Evolutionary conservation across 2,329 filamentous ascomycete species (phyloP).

Genomic region (Colletotrichum sp.): DNA sequence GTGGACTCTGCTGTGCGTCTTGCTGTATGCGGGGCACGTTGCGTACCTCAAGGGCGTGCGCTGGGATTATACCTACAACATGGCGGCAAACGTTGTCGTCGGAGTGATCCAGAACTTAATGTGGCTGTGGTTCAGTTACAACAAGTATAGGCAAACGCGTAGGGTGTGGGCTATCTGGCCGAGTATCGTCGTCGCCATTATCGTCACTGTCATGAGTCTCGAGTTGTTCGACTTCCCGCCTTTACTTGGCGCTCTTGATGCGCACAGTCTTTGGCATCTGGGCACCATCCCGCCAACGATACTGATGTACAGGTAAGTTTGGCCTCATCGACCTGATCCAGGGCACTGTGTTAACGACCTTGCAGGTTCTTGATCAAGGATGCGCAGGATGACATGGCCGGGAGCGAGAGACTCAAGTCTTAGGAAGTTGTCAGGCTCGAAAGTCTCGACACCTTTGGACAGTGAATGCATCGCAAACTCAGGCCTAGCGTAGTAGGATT

Average conservation of each 20-base stretch:
- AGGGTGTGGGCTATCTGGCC: constrained; percentile 88
- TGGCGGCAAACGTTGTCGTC: constrained; percentile 88
- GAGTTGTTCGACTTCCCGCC: constrained; percentile 95
- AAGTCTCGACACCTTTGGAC: background rate
- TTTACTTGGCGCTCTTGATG: constrained; percentile 81
- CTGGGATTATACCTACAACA: constrained; percentile 98
- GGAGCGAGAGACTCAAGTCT: constrained; percentile 72
- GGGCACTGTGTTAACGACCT: background rate
- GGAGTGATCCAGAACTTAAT: constrained; percentile 82
- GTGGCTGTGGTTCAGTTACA: constrained; percentile 85
- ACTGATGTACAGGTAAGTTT: constrained; percentile 91
- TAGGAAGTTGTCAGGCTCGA: constrained; percentile 36
- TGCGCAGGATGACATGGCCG: constrained; percentile 80
- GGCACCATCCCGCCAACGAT: constrained; percentile 88
- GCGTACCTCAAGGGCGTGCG: constrained; percentile 82
- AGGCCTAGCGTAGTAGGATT: background rate
- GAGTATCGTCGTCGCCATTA: constrained; percentile 88
- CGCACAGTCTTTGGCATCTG: constrained; percentile 94
- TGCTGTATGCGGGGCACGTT: constrained; percentile 78
- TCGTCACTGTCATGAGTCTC: constrained; percentile 92
- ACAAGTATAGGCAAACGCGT: constrained; percentile 73
- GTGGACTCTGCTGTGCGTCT: constrained; percentile 78
- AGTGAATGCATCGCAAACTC: background rate
- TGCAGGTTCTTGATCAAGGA: constrained; percentile 85
- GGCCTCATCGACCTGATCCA: background rate